A percentile compares a stretch with the other conserved stretches of the same genome.
Conservation (phyloP, 352 stramenopile species). For the Phytophthora tubulina region DNA sequence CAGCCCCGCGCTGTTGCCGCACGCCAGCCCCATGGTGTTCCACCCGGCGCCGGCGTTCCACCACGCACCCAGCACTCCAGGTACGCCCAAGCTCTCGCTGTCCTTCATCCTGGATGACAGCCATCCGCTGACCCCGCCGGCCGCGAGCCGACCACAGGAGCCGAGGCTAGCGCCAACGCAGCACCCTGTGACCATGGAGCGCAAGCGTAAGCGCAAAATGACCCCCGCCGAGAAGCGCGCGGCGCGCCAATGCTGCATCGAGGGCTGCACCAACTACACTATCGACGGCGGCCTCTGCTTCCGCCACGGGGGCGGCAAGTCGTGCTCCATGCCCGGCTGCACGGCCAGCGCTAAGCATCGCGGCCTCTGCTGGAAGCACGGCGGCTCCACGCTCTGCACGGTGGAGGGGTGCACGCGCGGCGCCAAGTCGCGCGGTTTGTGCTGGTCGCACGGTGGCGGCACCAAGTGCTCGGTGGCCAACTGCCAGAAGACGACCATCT, state of each 20-base stretch:
- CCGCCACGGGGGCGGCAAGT: conserved; percentile 58
- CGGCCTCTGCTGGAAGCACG: conserved; percentile 49
- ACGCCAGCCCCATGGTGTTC: conserved; percentile 19
- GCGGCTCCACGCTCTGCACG: conserved; percentile 55
- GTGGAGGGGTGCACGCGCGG: conserved; percentile 65
- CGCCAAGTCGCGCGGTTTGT: conserved; percentile 82
- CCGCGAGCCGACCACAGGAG: conserved; percentile 11
- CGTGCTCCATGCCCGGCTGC: conserved; percentile 55
- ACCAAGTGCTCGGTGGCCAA: conserved; percentile 65
- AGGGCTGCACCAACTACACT: conserved; percentile 60
- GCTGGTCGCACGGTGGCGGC: conserved; percentile 85
- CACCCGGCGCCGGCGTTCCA: conserved; percentile 13
- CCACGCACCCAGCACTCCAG: background rate
- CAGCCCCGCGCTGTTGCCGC: conserved; percentile 8
- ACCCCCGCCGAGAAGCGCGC: conserved; percentile 25
- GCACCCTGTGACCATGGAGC: conserved; percentile 10
- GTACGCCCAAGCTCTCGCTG: conserved; percentile 33
- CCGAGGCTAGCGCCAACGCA: conserved; percentile 1
- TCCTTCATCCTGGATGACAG: conserved; percentile 41
- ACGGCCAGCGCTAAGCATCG: conserved; percentile 59
- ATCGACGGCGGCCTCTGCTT: conserved; percentile 61
- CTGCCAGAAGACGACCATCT: conserved; percentile 54
- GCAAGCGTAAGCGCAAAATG: conserved; percentile 23
- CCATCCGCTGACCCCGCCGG: conserved; percentile 14
- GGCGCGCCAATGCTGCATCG: conserved; percentile 59